Evolutionary conservation across 495 filamentous ascomycete species (phyloP).

Genomic region (Hypoxylon trugodes): DNA sequence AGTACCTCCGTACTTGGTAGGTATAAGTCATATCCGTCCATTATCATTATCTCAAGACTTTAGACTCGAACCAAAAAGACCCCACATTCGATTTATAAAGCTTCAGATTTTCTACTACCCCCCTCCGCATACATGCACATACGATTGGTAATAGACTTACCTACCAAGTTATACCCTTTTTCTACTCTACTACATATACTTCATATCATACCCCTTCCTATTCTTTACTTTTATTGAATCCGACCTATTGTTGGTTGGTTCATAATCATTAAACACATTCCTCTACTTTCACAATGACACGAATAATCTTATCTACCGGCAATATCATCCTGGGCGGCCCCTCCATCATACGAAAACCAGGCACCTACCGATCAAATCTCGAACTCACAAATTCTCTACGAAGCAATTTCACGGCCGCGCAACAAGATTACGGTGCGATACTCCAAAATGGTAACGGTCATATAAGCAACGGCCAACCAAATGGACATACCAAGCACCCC

Average conservation of each 20-base stretch:
- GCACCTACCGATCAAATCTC: slow-evolving; percentile 81
- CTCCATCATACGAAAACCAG: slow-evolving; percentile 79
- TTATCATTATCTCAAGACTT: not conserved
- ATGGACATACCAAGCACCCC: slow-evolving; percentile 42
- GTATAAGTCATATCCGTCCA: not conserved
- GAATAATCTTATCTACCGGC: slow-evolving; percentile 88
- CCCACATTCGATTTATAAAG: slow-evolving; percentile 34
- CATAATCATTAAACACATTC: slow-evolving; percentile 1
- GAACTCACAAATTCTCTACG: slow-evolving; percentile 88
- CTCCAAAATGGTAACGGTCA: slow-evolving; percentile 37
- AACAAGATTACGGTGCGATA: slow-evolving; percentile 62
- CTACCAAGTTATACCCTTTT: not conserved
- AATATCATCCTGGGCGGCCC: slow-evolving; percentile 85
- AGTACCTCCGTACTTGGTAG: slow-evolving; percentile 9
- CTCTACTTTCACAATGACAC: slow-evolving; percentile 61
- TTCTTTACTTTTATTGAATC: slow-evolving; percentile 4
- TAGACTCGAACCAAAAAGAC: slow-evolving; percentile 11
- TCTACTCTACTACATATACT: slow-evolving; percentile 7
- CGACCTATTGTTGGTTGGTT: slow-evolving; percentile 7
- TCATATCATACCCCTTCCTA: slow-evolving; percentile 12
- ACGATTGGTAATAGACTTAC: slow-evolving; percentile 36
- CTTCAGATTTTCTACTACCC: slow-evolving; percentile 35
- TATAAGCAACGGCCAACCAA: slow-evolving; percentile 16
- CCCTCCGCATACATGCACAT: slow-evolving; percentile 7
- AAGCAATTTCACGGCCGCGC: slow-evolving; percentile 77